Conservation (phyloP, 2,329 filamentous ascomycete species). For the Fusarium miscanthi region DNA sequence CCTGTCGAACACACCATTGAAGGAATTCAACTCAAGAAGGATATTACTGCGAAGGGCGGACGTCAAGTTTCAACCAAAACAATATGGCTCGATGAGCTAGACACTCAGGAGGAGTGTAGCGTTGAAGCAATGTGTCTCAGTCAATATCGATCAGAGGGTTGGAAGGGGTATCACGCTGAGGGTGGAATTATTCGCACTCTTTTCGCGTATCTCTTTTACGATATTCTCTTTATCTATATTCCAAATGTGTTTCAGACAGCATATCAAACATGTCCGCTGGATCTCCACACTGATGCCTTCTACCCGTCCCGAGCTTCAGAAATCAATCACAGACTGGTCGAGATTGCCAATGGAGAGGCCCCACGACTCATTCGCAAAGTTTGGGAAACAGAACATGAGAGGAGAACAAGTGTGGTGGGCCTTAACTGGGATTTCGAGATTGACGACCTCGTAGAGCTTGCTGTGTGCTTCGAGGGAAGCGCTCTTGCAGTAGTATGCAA, state of each 20-base stretch:
- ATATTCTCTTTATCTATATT: conserved; percentile 91
- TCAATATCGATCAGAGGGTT: conserved; percentile 83
- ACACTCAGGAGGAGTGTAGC: conserved; percentile 77
- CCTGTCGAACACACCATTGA: conserved; percentile 80
- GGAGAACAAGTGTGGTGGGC: conserved; percentile 86
- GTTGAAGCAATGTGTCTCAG: conserved; percentile 96
- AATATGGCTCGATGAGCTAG: conserved; percentile 84
- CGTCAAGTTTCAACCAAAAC: conserved; percentile 73
- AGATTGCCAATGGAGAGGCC: conserved; percentile 86
- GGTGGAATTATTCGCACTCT: conserved; percentile 92
- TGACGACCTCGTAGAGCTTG: conserved; percentile 82
- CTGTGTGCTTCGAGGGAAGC: conserved; percentile 79
- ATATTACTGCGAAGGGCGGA: conserved; percentile 57
- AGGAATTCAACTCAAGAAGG: conserved; percentile 80
- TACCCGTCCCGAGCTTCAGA: conserved; percentile 86
- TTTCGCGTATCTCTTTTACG: conserved; percentile 90
- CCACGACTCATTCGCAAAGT: conserved; percentile 73
- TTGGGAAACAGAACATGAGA: conserved; percentile 74
- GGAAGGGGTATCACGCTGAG: conserved; percentile 95
- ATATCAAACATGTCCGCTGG: conserved; percentile 93
- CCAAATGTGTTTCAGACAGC: conserved; percentile 97
- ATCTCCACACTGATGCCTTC: conserved; percentile 93
- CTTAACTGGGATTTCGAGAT: conserved; percentile 90
- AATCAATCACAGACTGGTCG: conserved; percentile 86
- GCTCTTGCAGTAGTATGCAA: conserved; percentile 88